Evolutionary conservation across 805 yeast species (phyloP).

Genomic region (Kuraishia hungarica): DNA sequence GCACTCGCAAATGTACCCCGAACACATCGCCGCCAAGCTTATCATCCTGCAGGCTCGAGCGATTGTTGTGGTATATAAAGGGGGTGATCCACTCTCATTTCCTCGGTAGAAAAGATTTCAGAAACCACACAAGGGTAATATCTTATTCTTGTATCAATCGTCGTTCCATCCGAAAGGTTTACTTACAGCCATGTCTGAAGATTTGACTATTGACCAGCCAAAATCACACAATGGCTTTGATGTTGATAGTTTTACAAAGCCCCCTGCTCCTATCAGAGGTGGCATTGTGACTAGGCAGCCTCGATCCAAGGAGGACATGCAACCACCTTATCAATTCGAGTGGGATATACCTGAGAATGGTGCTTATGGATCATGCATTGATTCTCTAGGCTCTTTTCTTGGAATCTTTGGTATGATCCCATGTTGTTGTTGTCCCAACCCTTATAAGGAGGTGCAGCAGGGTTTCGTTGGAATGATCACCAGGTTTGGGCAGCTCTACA

Average conservation of each 20-base stretch:
- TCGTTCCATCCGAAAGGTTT: neutral
- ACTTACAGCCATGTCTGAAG: neutral
- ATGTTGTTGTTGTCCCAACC: slow-evolving; percentile 44
- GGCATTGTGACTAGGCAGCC: slow-evolving; percentile 12
- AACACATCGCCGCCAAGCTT: too few species aligned
- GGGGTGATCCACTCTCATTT: neutral
- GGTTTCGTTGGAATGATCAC: slow-evolving; percentile 66
- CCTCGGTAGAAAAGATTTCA: neutral
- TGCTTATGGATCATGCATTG: slow-evolving; percentile 27
- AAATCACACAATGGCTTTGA: neutral
- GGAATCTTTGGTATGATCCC: slow-evolving; percentile 52
- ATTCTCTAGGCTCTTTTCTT: slow-evolving; percentile 32
- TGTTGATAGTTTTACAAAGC: neutral
- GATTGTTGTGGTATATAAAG: neutral
- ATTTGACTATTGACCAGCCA: neutral
- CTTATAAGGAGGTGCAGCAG: slow-evolving; percentile 51
- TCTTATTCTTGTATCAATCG: too few species aligned
- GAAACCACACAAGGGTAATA: too few species aligned
- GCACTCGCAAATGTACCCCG: neutral
- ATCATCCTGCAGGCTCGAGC: too few species aligned
- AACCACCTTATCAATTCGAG: slow-evolving; percentile 20
- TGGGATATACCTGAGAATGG: slow-evolving; percentile 25
- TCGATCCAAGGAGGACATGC: slow-evolving; percentile 13
- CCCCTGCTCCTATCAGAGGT: neutral
- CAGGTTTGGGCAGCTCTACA: slow-evolving; percentile 54